phyloP scores from a whole-genome alignment of 2,329 filamentous ascomycete genomes.

The Colletotrichum destructivum region DNA sequence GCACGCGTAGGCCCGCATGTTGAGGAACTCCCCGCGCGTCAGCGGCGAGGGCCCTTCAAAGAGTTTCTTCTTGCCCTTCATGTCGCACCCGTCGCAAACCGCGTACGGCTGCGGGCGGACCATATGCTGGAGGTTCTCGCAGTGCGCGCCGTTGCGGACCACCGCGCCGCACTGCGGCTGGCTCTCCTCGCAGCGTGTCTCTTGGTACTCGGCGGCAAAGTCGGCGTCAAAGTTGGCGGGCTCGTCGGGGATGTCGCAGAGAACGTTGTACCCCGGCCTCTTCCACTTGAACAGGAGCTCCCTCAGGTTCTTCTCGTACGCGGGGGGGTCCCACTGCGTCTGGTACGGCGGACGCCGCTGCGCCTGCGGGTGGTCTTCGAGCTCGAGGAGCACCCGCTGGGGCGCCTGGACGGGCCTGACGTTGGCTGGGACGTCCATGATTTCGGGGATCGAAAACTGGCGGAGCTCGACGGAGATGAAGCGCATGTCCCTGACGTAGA shows the following conservation, averaged over 20 bases:
- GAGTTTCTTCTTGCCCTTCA: constrained; percentile 43
- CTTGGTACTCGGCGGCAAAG: not conserved
- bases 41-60: constrained; percentile 37
- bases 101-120: not conserved
- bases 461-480: constrained; percentile 37
- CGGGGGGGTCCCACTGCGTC: not conserved
- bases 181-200: constrained; percentile 30
- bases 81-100: constrained; percentile 49
- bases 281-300: constrained; percentile 34
- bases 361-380: not conserved
- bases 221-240: not conserved
- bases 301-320: constrained; percentile 7
- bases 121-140: constrained; percentile 45
- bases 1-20: constrained; percentile 57
- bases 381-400: constrained; percentile 24
- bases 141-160: constrained; percentile 22
- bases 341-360: constrained; percentile 18
- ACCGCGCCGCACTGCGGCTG: not conserved
- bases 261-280: constrained; percentile 35
- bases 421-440: constrained; percentile 6
- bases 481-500: constrained; percentile 17
- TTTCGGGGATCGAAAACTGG: constrained; percentile 18
- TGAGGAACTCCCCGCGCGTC: constrained; percentile 46
- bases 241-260: constrained; percentile 39
- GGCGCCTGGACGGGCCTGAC: constrained; percentile 9